Percentiles rank a stretch among this genome's conserved stretches.
phyloP scores from a whole-genome alignment of 2,329 filamentous ascomycete genomes.

The Aureobasidium sp. region DNA sequence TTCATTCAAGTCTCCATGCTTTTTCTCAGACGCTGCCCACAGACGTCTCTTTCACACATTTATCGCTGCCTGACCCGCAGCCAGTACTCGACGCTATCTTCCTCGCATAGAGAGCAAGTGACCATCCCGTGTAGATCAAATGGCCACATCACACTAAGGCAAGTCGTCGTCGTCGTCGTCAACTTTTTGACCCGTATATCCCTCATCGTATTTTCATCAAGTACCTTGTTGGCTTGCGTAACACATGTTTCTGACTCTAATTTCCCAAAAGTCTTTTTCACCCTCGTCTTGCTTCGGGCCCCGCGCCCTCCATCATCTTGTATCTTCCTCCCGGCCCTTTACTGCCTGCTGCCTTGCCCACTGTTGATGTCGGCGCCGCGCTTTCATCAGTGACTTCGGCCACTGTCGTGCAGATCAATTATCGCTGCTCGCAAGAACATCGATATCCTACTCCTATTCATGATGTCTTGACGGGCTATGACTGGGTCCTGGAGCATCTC shows the following conservation, averaged over 20 bases:
- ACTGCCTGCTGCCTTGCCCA: constrained; percentile 23
- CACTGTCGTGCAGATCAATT: constrained; percentile 40
- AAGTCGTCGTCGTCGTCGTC: constrained; percentile 7
- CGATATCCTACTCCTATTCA: constrained; percentile 42
- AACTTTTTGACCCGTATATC: constrained; percentile 16
- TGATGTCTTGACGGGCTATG: constrained; percentile 41
- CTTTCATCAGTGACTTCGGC: constrained; percentile 33
- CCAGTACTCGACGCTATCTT: constrained; percentile 12
- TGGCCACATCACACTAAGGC: constrained; percentile 38
- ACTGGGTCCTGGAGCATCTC: constrained; percentile 39
- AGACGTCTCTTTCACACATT: neutral
- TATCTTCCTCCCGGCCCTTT: constrained; percentile 40
- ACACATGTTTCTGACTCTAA: constrained; percentile 5
- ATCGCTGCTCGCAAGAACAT: constrained; percentile 30
- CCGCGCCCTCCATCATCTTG: constrained; percentile 30
- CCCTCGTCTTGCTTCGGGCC: constrained; percentile 20
- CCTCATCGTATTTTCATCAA: neutral
- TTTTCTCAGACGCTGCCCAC: neutral
- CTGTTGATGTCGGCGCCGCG: constrained; percentile 25
- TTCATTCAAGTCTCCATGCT: neutral
- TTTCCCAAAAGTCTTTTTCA: constrained; percentile 27
- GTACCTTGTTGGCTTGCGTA: neutral
- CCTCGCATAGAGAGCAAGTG: constrained; percentile 26
- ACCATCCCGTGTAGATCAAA: constrained; percentile 36
- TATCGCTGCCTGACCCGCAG: neutral